Conservation (phyloP, 164 flowering plant species). For the Protea cynaroides region DNA sequence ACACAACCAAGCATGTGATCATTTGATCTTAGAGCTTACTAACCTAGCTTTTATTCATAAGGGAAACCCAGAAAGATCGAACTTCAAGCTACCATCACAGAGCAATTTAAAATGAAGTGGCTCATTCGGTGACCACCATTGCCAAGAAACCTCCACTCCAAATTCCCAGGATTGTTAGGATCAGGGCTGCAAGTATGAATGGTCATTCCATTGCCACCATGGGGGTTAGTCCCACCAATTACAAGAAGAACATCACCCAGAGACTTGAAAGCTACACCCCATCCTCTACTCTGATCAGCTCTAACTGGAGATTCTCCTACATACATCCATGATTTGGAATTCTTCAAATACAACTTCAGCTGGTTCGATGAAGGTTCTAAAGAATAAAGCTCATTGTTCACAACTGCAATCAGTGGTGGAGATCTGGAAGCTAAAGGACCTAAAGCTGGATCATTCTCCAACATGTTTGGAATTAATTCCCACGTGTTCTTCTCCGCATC, state of each 20-base stretch:
- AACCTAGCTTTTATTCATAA: not conserved
- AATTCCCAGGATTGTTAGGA: slow-evolving; percentile 20
- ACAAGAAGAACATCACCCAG: slow-evolving; percentile 65
- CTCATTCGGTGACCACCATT: slow-evolving; percentile 31
- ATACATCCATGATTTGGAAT: slow-evolving; percentile 54
- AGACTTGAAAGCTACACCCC: slow-evolving; percentile 93
- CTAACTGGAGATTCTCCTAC: slow-evolving; percentile 65
- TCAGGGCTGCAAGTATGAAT: slow-evolving; percentile 60
- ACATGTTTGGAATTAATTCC: slow-evolving; percentile 61
- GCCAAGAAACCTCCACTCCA: slow-evolving; percentile 48
- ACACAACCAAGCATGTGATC: not conserved
- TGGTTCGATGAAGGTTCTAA: slow-evolving; percentile 61
- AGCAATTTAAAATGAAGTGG: slow-evolving; percentile 62
- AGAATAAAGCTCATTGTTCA: slow-evolving; percentile 62
- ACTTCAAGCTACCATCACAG: slow-evolving; percentile 46
- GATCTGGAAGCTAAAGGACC: slow-evolving; percentile 32
- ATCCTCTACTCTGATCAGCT: slow-evolving; percentile 64
- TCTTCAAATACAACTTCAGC: slow-evolving; percentile 56
- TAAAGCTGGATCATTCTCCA: slow-evolving; percentile 32
- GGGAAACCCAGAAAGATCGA: not conserved
- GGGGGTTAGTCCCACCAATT: slow-evolving; percentile 40
- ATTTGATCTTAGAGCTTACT: not conserved
- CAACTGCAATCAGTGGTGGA: slow-evolving; percentile 85
- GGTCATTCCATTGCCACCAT: slow-evolving; percentile 36
- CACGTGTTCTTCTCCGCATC: slow-evolving; percentile 42